These are phyloP conservation scores for Picea sitchensis DNA, from an alignment of 75 land plant species.

Conservation along the genomic window DNA sequence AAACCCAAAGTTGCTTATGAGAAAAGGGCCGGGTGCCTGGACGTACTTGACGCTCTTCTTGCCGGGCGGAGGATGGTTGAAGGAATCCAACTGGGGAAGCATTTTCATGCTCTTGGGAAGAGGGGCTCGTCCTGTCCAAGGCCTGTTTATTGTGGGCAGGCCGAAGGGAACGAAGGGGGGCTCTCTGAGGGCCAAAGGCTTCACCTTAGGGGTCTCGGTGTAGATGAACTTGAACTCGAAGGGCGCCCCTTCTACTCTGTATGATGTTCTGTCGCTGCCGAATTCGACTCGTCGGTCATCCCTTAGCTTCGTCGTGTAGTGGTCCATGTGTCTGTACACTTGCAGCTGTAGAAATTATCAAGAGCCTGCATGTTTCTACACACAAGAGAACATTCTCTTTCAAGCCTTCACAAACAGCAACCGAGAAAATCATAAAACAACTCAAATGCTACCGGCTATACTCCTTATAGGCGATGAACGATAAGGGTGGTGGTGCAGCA, in stretches of 20 bases:
- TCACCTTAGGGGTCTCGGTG: constrained; percentile 80
- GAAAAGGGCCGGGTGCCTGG: constrained; percentile 77
- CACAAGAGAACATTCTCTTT: no score
- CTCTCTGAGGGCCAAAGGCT: constrained; percentile 66
- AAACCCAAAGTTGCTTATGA: constrained; percentile 59
- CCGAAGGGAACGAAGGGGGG: constrained; percentile 71
- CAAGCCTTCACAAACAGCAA: no score
- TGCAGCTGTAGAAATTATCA: no score
- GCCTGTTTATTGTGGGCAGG: constrained; percentile 70
- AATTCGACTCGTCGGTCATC: constrained; percentile 3
- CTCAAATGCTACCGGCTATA: no score
- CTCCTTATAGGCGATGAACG: no score
- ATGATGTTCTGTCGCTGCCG: constrained; percentile 39
- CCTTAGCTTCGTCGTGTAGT: background rate
- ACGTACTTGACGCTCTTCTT: constrained; percentile 92
- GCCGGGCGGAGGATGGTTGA: constrained; percentile 56
- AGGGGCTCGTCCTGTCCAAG: constrained; percentile 91
- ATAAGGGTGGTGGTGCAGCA: no score
- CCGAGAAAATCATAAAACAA: no score
- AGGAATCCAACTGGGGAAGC: constrained; percentile 78
- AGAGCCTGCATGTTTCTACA: no score
- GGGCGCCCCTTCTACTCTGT: constrained; percentile 47
- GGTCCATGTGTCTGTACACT: background rate
- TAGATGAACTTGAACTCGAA: constrained; percentile 86
- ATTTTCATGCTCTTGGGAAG: constrained; percentile 73